These are phyloP conservation scores for Coemansia sp. DNA, from an alignment of 192 early-diverging fungal species.

Conservation along the genomic window DNA sequence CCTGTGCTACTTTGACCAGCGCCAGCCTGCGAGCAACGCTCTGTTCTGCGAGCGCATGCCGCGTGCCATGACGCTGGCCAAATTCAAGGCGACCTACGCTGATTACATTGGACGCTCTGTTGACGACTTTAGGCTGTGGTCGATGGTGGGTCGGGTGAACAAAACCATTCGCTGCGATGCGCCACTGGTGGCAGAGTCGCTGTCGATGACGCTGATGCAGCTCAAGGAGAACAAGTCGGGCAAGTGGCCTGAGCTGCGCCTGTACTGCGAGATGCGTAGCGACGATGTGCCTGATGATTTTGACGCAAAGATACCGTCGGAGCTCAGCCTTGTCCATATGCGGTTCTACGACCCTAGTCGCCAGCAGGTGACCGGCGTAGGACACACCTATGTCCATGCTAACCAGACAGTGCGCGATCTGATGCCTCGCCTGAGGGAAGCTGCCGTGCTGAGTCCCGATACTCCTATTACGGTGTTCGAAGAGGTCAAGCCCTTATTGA, in stretches of 20 bases:
- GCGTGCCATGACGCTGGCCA: conserved; percentile 29
- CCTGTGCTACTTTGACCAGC: conserved; percentile 70
- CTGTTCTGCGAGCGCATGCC: conserved; percentile 41
- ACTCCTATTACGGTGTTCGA: conserved; percentile 69
- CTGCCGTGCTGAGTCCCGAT: conserved; percentile 56
- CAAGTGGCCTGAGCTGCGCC: conserved; percentile 47
- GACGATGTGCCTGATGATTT: conserved; percentile 17
- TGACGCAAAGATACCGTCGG: conserved; percentile 4
- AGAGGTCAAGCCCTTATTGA: conserved; percentile 93
- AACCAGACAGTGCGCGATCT: conserved; percentile 61
- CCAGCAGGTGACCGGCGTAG: conserved; percentile 61
- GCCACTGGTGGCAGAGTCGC: conserved; percentile 39
- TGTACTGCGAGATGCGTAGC: conserved; percentile 53
- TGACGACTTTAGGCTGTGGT: conserved; percentile 78
- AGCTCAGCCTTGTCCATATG: conserved; percentile 69
- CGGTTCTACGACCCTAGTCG: conserved; percentile 78
- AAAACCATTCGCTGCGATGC: conserved; percentile 83
- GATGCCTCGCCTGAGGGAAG: conserved; percentile 55
- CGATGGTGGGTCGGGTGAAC: conserved; percentile 85
- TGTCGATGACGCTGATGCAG: conserved; percentile 33
- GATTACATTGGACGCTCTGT: conserved; percentile 44
- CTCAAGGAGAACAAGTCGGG: conserved; percentile 31
- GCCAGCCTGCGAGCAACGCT: conserved; percentile 37
- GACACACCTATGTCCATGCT: conserved; percentile 55
- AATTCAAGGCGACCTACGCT: conserved; percentile 58